These are phyloP conservation scores for Byssochlamys sp. DNA, from an alignment of 2,329 filamentous ascomycete genomes.

Conservation along the genomic window DNA sequence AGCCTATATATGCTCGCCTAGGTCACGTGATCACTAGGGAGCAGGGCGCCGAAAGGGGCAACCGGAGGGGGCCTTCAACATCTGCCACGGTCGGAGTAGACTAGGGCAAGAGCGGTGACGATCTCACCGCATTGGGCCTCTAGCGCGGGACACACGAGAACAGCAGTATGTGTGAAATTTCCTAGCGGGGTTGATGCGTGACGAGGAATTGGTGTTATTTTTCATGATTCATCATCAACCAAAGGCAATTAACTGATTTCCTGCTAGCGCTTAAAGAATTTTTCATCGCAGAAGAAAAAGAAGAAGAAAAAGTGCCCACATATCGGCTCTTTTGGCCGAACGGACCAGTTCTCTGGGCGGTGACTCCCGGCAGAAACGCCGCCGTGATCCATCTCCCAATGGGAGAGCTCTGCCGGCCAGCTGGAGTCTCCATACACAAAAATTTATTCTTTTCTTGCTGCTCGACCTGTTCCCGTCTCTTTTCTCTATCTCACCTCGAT, in stretches of 20 bases:
- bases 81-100: neutral
- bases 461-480: constrained; percentile 7
- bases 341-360: constrained; percentile 8
- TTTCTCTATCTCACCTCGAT: constrained; percentile 12
- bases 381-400: constrained; percentile 11
- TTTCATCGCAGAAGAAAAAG: neutral
- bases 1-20: too few species aligned
- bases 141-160: too few species aligned
- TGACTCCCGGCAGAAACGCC: constrained; percentile 10
- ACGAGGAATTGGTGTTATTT: too few species aligned
- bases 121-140: too few species aligned
- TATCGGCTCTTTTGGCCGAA: neutral
- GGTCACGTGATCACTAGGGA: too few species aligned
- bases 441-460: constrained; percentile 15
- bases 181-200: too few species aligned
- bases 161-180: too few species aligned
- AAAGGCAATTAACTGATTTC: neutral
- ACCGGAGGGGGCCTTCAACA: too few species aligned
- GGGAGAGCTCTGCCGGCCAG: constrained; percentile 10
- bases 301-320: neutral
- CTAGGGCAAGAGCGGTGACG: neutral
- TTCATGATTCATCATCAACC: neutral
- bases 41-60: too few species aligned
- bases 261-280: neutral
- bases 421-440: constrained; percentile 12